Conservation (phyloP, 208 protist genomes). For the Tritrichomonas musculus region DNA sequence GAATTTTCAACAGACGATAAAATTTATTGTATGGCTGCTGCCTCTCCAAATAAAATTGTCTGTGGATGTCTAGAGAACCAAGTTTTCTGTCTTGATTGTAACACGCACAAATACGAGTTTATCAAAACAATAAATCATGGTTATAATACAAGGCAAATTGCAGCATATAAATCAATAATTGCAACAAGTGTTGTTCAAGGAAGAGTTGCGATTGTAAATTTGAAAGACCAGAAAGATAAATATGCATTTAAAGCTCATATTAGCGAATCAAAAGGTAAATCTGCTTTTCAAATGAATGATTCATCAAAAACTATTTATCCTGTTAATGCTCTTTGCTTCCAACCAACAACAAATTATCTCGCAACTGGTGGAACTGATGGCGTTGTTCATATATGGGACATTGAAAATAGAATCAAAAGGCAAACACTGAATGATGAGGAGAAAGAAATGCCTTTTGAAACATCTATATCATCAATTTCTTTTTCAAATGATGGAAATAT, state of each 20-base stretch:
- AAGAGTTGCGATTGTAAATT: not conserved
- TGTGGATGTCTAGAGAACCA: not conserved
- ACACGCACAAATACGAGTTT: not conserved
- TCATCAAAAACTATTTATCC: not conserved
- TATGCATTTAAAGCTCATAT: not conserved
- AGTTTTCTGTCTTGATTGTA: not conserved
- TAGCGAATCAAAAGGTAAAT: not conserved
- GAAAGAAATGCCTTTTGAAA: not conserved
- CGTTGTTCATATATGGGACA: not conserved
- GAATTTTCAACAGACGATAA: not conserved
- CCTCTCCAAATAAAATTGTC: not conserved
- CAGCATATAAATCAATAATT: not conserved
- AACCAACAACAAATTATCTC: not conserved
- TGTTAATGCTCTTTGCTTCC: not conserved
- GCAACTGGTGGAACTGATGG: not conserved
- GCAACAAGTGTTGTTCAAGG: not conserved
- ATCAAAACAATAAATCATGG: not conserved
- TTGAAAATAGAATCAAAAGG: not conserved
- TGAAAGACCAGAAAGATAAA: not conserved
- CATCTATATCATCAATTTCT: not conserved
- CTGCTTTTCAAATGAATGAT: not conserved
- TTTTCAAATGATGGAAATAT: not conserved
- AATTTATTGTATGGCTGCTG: not conserved
- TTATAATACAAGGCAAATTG: not conserved
- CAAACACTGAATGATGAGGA: not conserved